These are phyloP conservation scores for Pichia norvegensis DNA, from an alignment of 1,139 yeast genomes.

Conservation along the genomic window DNA sequence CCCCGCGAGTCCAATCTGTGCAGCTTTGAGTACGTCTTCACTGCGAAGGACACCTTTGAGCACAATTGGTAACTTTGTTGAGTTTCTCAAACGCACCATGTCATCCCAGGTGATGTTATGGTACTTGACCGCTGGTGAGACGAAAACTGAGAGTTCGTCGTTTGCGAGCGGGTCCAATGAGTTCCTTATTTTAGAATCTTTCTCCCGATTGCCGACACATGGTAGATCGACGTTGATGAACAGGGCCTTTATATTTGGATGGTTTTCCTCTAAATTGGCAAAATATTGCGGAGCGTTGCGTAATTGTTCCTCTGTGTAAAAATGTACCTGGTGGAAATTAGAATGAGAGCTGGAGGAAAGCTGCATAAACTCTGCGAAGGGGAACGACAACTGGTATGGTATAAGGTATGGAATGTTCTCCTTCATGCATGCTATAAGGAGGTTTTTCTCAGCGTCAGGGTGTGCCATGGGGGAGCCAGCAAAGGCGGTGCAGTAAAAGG, in stretches of 20 bases:
- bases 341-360: slow-evolving; percentile 35
- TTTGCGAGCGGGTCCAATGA: slow-evolving; percentile 27
- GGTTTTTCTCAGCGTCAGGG: slow-evolving; percentile 52
- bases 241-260: slow-evolving; percentile 43
- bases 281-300: slow-evolving; percentile 27
- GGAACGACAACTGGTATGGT: slow-evolving; percentile 43
- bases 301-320: slow-evolving; percentile 34
- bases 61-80: slow-evolving; percentile 46
- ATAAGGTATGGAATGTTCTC: slow-evolving; percentile 44
- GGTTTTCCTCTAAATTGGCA: slow-evolving; percentile 28
- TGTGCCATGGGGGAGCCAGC: slow-evolving; percentile 61
- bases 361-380: slow-evolving; percentile 41
- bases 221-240: slow-evolving; percentile 55
- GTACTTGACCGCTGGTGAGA: slow-evolving; percentile 23
- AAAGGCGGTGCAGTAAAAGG: slow-evolving; percentile 60
- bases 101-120: slow-evolving; percentile 33
- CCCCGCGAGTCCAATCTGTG: slow-evolving; percentile 52
- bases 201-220: slow-evolving; percentile 47
- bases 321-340: slow-evolving; percentile 48
- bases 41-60: slow-evolving; percentile 49
- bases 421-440: slow-evolving; percentile 39
- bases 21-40: slow-evolving; percentile 48
- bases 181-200: slow-evolving; percentile 25
- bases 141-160: slow-evolving; percentile 21
- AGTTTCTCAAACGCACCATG: slow-evolving; percentile 31